Conservation (phyloP, 108 stramenopile species). For the Bacterosira constricta region DNA sequence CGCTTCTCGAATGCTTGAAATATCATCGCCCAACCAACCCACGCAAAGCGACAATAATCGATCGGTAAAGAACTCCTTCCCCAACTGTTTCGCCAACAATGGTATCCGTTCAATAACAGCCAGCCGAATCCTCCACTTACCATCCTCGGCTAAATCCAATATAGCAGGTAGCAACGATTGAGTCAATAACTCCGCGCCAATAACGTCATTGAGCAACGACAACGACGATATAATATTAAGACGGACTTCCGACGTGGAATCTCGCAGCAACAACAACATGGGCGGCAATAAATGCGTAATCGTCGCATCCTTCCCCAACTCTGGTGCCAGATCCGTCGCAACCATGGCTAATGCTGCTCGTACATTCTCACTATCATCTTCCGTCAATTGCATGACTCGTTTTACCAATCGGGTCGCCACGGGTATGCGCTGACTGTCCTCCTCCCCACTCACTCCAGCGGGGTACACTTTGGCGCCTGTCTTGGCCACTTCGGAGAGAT, state of each 20-base stretch:
- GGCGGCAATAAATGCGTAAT: constrained; percentile 92
- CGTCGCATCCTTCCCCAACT: constrained; percentile 88
- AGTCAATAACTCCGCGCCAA: constrained; percentile 93
- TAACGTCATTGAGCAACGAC: constrained; percentile 90
- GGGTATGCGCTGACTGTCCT: constrained; percentile 50
- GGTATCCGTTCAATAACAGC: constrained; percentile 97
- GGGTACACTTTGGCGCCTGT: constrained; percentile 57
- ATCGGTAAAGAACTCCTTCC: constrained; percentile 87
- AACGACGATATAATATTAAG: constrained; percentile 96
- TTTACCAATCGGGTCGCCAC: constrained; percentile 81
- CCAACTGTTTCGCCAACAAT: constrained; percentile 92
- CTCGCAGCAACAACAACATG: constrained; percentile 91
- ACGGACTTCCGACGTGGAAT: constrained; percentile 92
- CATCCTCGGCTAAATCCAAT: constrained; percentile 94
- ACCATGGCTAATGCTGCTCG: constrained; percentile 90
- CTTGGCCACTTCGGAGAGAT: constrained; percentile 80
- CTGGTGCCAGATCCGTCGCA: constrained; percentile 92
- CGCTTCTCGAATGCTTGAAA: constrained; percentile 91
- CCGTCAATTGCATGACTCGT: constrained; percentile 73
- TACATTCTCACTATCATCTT: constrained; percentile 90
- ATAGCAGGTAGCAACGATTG: constrained; percentile 96
- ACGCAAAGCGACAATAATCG: constrained; percentile 86
- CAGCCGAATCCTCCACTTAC: constrained; percentile 95
- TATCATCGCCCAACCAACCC: constrained; percentile 93
- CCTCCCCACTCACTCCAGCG: constrained; percentile 38